These are phyloP conservation scores for Chlorella sp. DNA, from an alignment of 139 green algal species.

Conservation along the genomic window DNA sequence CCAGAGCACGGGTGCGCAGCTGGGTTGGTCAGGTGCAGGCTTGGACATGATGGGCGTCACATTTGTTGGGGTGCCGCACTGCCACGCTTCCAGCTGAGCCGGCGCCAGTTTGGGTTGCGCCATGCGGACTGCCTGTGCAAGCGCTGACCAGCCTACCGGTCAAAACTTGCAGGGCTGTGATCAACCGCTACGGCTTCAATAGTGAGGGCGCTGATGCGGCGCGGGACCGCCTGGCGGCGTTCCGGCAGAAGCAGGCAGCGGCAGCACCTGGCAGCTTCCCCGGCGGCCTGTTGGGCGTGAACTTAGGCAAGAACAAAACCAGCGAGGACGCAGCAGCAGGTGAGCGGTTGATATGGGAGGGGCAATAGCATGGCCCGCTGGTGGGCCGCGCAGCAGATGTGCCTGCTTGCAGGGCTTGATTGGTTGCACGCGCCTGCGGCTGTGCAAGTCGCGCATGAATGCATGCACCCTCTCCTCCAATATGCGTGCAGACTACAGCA, in stretches of 20 bases:
- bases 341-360: background rate
- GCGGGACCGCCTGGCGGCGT: conserved; percentile 67
- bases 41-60: too few species aligned
- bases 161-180: conserved; percentile 74
- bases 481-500: conserved; percentile 86
- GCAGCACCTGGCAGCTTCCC: background rate
- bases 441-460: too few species aligned
- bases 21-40: too few species aligned
- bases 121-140: too few species aligned
- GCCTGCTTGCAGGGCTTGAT: too few species aligned
- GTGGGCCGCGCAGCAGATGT: background rate
- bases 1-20: conserved; percentile 72
- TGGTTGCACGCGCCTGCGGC: too few species aligned
- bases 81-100: too few species aligned
- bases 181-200: conserved; percentile 99
- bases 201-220: conserved; percentile 87
- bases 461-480: background rate
- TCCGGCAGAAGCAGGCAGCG: conserved; percentile 24
- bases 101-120: too few species aligned
- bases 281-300: conserved; percentile 88
- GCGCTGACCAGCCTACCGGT: too few species aligned
- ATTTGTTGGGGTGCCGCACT: too few species aligned
- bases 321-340: conserved; percentile 70
- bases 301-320: conserved; percentile 99
- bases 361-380: too few species aligned